Evolutionary conservation across 768 basidiomycete species (phyloP), one percentile per base, ranked within the genome.

Genomic region (Crepidotus variabilis): DNA sequence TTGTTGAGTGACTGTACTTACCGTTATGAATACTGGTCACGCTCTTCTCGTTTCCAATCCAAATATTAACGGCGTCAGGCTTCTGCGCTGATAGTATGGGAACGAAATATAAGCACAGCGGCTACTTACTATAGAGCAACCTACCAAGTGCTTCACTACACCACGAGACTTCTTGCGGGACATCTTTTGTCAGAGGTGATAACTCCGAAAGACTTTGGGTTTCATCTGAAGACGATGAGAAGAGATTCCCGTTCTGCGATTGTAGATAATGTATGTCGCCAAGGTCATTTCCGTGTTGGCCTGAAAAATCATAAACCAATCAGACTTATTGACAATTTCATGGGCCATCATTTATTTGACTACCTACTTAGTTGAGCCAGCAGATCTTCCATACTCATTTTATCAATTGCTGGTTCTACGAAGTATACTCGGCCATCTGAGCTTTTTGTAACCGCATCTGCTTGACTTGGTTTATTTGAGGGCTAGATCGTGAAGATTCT

Each of bases 31-130:
- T 79, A 54, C 88, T 92, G 1, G 95, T 97, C 13, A 84, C 74
- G 65, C 92, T 94, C 56, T 75, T 73, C 54, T 77, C 75, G 63
- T 90, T 80, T 10, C 95, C 94, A 34, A 97, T 90, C 94, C 94
- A 98, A 18, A 98, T 65, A 66, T 97, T 97, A 2, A 93, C 92
- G 5, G 93, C 94, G 64, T 98, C 95, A 0, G 94, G 92, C 16
- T 73, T 61, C 60, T 72, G 76, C 35, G 80, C 89, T 87, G 57
- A 45, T 43, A 51, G 36, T 33, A 22, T 22, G 46, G 20, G 34
- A 23, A 6, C 7, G 33, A 20, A 18, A 20, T 18, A 7, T n/a
- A 18, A 34, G 35, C 1, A 18, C 22, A 36, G 33, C 47, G 6
- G 33, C 16, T 8, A 28, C 28, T 28, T 3, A 28, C 8, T 3